Base-by-base conservation (phyloP, 2,329 filamentous ascomycete genomes). In the Clonostachys byssicola region DNA sequence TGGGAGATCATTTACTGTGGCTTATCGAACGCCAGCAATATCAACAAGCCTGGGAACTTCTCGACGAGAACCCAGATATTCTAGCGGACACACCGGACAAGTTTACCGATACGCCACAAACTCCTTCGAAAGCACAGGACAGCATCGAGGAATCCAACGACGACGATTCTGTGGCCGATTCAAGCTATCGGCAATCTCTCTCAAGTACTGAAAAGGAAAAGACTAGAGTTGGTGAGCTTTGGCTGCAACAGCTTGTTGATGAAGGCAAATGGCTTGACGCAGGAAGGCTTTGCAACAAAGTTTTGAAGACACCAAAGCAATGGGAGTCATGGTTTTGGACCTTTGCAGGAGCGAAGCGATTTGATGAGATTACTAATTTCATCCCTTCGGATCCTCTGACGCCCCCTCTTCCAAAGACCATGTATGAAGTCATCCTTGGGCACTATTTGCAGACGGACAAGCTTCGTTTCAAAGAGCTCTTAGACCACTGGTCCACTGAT, bases 321-420 rank as follows among this genome's bases (percentile, higher is more conserved):
- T 99, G 94, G 94, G 92, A 97, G 68, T 89, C 95, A 58, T 97
- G 92, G 91, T 87, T 95, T 6, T 95, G 88, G 82, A 86, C 82
- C 1, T 99, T 99, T 67, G 89, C 91, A 8, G 86, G 90, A 39
- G 87, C 88, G 3, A 80, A 89, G 53, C 90, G 85, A 59, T 90
- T 95, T 56, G 89, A 96, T 61, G 92, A 96, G 56, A 96, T 99
- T 51, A 87, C 88, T 6, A 79, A 87, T 35, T 85, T 87, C 58
- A 88, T 99, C 33, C 94, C 94, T 0, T 83, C 81, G 2, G 79
- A 85, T 46, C 81, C 84, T n/a, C 77, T 95, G 62, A 81, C 80
- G 30, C 92, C 92, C 8, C 86, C 89, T 1, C 76, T 99, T 12
- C 85, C 90, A 0, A 84, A 85, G 1, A 80, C 86, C 12, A 84